Base-by-base conservation (phyloP, 129 eudicot genomes). In the Saposhnikovia divaricata region DNA sequence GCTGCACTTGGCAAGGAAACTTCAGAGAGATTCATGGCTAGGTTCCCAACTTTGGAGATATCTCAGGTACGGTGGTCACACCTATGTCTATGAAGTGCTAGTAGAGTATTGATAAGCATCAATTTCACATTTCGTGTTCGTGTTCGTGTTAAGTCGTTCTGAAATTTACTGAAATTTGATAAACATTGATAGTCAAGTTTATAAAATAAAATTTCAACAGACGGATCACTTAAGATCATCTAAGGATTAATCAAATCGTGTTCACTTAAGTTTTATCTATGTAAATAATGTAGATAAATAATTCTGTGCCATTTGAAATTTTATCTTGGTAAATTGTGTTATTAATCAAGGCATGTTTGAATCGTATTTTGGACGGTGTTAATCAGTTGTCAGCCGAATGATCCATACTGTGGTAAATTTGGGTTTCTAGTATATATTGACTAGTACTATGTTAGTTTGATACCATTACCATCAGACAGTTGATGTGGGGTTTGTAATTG, bases 1-100 rank as follows among this genome's bases (percentile, higher is more conserved):
- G 99, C 99, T 28, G 93, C 99, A 66, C 87, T 95, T 21, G 97
- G 99, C 5, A 90, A 88, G 78, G 96, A 92, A 59, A 88, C 87
- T 39, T 82, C 96, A 0, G 83, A 79, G 70, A 75, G 85, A 69
- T 95, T 95, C 84, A 75, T 70, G 74, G 91, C 83, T 8, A 87
- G 83, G 75, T 92, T 95, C 79, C 99, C 99, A 0, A 16, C 79
- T 55, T 90, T 87, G 18, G 87, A 81, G 38, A 82, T 92, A 23
- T 65, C 79, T 1, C 97, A 95, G 99, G 97, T 92, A 87, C 31
- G 9, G 59, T 16, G 57, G 21, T 50, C 55, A 50, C 55, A 50
- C 21, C 1, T 3, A 14, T 4, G 16, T 40, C 43, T 40, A 40
- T 40, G 7, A 40, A 40, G 43, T 9, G 9, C 12, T 44, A 50